Percentiles rank a stretch among this genome's conserved stretches.
phyloP scores from a whole-genome alignment of 148 eudicot genomes.

The Rhododendron williamsianum region DNA sequence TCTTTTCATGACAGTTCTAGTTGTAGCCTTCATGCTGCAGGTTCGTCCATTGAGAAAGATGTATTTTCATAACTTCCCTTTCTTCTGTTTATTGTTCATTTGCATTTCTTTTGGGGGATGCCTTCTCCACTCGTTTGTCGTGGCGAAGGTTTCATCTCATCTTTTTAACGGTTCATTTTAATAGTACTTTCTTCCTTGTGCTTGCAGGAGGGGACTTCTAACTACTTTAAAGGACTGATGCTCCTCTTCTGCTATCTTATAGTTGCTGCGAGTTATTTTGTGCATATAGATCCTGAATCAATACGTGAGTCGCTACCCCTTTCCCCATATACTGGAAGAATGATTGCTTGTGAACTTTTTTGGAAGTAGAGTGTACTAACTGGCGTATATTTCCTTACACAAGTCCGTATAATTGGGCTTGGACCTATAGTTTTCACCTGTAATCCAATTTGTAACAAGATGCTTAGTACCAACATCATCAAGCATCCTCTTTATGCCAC shows the following conservation, averaged over 20 bases:
- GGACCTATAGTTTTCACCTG: no score
- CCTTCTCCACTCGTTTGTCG: neutral
- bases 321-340: neutral
- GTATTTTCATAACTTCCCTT: neutral
- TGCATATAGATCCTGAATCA: slow-evolving; percentile 34
- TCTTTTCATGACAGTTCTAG: slow-evolving; percentile 45
- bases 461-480: neutral
- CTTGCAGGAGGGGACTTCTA: slow-evolving; percentile 44
- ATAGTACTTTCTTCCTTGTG: neutral
- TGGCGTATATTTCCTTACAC: neutral
- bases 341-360: neutral
- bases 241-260: neutral
- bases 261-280: slow-evolving; percentile 46
- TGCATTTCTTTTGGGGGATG: neutral
- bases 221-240: slow-evolving; percentile 43
- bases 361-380: neutral
- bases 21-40: slow-evolving; percentile 55
- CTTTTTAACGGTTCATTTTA: neutral
- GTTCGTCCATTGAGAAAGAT: slow-evolving; percentile 15
- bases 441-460: no score
- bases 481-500: neutral
- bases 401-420: neutral
- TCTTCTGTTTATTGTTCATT: neutral
- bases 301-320: slow-evolving; percentile 19
- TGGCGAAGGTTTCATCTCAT: neutral